Evolutionary conservation across 257 asterid species (phyloP), one percentile per base, ranked within the genome.

Genomic region (Solanum piurae): DNA sequence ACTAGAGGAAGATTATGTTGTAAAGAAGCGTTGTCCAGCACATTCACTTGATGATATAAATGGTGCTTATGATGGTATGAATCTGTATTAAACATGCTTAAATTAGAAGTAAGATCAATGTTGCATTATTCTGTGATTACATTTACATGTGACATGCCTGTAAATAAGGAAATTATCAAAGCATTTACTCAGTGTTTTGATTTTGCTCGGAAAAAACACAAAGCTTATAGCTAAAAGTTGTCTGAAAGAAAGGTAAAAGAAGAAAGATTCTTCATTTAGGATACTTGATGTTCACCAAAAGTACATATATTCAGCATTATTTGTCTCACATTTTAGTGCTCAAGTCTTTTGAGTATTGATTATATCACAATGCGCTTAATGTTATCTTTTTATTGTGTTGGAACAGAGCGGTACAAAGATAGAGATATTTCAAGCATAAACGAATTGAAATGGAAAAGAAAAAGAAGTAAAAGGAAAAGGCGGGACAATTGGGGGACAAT

Each of bases 1-100:
- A 38, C 88, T 94, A 91, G 94, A 91, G 69, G 94, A 93, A 16
- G 90, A 93, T 90, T 93, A 95, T 92, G 95, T 92, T 37, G 89
- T 16, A 55, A 20, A 29, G 29, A 29, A 29, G 29, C 29, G 29
- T 29, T 29, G 29, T 29, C 29, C 29, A 29, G 29, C 29, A 29
- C 29, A 29, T 29, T 29, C 29, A 29, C 29, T 29, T 29, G 29
- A 29, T 29, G 29, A 29, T 29, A 29, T 29, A 29, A 29, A 29
- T 29, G 29, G 29, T 29, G 29, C 29, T 29, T 29, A 93, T 37
- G 92, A 89, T 92, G 95, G 95, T 91, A 87, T 52, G n/a, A 23
- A 38, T 4, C 4, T 73, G 46, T 20, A 34, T 20, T 33, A 18
- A 16, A n/a, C 84, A 37, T 42, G n/a, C 86, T 40, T 71, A 46